Evolutionary conservation across 441 rosid species (phyloP).

Genomic region (Pelargonium cotyledonis): DNA sequence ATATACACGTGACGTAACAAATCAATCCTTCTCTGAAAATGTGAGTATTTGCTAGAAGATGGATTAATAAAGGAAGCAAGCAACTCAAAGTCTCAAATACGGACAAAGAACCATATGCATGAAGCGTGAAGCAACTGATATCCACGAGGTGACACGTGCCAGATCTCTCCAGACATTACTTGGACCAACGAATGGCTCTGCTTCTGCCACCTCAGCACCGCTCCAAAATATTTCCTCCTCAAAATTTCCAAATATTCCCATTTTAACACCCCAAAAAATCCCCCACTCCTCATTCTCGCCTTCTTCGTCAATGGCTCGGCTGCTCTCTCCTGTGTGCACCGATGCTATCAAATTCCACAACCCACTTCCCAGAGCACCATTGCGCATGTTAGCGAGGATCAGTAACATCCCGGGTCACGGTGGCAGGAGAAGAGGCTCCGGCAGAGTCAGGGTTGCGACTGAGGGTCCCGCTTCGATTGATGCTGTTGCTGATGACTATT

Average conservation of each 20-base stretch:
- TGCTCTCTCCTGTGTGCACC: slow-evolving; percentile 64
- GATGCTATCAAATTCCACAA: slow-evolving; percentile 55
- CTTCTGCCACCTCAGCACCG: slow-evolving; percentile 53
- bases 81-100: not conserved
- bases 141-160: slow-evolving; percentile 45
- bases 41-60: no score
- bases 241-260: slow-evolving; percentile 13
- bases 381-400: slow-evolving; percentile 26
- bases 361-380: slow-evolving; percentile 36
- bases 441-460: slow-evolving; percentile 50
- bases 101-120: slow-evolving; percentile 9
- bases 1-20: no score
- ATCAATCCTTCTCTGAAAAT: no score
- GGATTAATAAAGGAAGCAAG: not conserved
- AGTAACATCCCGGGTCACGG: slow-evolving; percentile 22
- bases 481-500: slow-evolving; percentile 65
- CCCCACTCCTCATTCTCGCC: not conserved
- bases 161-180: slow-evolving; percentile 23
- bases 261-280: not conserved
- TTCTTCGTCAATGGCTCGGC: slow-evolving; percentile 52
- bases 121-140: slow-evolving; percentile 29
- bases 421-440: slow-evolving; percentile 29
- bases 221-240: slow-evolving; percentile 35
- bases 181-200: slow-evolving; percentile 34
- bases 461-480: slow-evolving; percentile 38